Evolutionary conservation across 2,329 filamentous ascomycete species (phyloP), one percentile per base, ranked within the genome.

Genomic region (Ophiocordyceps camponoti-rufipedis): DNA sequence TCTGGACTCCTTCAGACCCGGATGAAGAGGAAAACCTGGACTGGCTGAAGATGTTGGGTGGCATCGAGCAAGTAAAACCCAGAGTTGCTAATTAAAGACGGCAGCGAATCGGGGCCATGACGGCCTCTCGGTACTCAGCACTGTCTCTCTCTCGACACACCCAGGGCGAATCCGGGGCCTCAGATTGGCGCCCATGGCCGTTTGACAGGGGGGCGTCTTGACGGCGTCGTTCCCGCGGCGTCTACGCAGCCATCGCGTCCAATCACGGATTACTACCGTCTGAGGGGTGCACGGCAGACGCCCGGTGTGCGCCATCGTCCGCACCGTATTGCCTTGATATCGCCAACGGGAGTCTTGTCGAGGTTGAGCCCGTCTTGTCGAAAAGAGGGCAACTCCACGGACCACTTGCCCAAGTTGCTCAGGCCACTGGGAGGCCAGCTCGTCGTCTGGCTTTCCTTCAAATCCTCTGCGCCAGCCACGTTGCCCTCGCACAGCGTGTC

Each of bases 1-100:
- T 23, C 23, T 5, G 23, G 23, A 23, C 23, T 5, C 23, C 23
- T 23, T 23, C 23, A 23, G 23, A 23, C 23, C 5, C 5, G 23
- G 23, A 23, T 3, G 23, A 23, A 23, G 23, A 23, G 23, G 23
- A 23, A 23, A 23, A 23, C 23, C 23, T 5, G 23, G 23, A 23
- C 23, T 23, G 23, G 44, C 44, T 55, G 56, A 57, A 59, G 18
- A 40, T 29, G 12, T 31, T 31, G 8, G 29, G 12, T 31, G 29
- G 29, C 8, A 31, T 12, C 12, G 29, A 12, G 29, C 29, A 9
- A 12, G 29, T 18, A 16, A 19, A 39, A 16, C 35, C 35, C 35
- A 2, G 35, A 39, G n/a, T 39, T 39, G n/a, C 35, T 39, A 39
- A 39, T 39, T 39, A 18, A 39, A 39, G 35, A 39, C 35, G 33